These are phyloP conservation scores for Xylaria scruposa DNA, from an alignment of 495 filamentous ascomycete genomes.

Conservation along the genomic window DNA sequence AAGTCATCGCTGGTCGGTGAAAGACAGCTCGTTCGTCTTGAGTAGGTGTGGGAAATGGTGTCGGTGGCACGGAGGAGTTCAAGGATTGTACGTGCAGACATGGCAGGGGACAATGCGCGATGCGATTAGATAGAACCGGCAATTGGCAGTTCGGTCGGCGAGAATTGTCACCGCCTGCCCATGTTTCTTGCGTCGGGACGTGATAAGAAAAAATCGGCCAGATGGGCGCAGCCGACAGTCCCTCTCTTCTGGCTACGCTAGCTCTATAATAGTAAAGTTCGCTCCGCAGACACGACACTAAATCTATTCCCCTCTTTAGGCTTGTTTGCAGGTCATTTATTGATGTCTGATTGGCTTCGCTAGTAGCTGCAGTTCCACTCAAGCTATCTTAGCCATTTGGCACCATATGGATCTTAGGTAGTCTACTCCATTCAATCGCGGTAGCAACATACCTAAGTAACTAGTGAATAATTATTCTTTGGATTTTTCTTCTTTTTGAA, in stretches of 20 bases:
- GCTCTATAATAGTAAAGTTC: background rate
- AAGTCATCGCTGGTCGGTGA: conserved; percentile 46
- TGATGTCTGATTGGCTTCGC: conserved; percentile 27
- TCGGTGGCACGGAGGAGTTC: conserved; percentile 14
- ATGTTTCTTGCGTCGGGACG: conserved; percentile 8
- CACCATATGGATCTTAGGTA: too few species aligned
- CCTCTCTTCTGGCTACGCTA: background rate
- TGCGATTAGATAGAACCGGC: conserved; percentile 30
- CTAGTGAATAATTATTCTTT: background rate
- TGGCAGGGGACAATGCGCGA: conserved; percentile 28
- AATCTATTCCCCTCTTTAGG: conserved; percentile 12
- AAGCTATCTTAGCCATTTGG: background rate
- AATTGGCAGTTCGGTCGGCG: conserved; percentile 30
- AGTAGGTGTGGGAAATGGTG: conserved; percentile 24
- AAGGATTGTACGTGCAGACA: conserved; percentile 23
- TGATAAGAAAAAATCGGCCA: conserved; percentile 39
- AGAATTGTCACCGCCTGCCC: conserved; percentile 43
- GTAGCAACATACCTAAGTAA: background rate
- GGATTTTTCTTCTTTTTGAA: background rate
- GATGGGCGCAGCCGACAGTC: conserved; percentile 30
- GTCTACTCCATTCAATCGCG: background rate
- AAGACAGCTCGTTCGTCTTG: conserved; percentile 47
- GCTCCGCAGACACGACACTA: background rate
- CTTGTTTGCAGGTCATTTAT: background rate
- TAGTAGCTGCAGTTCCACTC: conserved; percentile 1